Evolutionary conservation across 331 rosid genomes (phyloP).

Genomic region (Dryas integrifolia): DNA sequence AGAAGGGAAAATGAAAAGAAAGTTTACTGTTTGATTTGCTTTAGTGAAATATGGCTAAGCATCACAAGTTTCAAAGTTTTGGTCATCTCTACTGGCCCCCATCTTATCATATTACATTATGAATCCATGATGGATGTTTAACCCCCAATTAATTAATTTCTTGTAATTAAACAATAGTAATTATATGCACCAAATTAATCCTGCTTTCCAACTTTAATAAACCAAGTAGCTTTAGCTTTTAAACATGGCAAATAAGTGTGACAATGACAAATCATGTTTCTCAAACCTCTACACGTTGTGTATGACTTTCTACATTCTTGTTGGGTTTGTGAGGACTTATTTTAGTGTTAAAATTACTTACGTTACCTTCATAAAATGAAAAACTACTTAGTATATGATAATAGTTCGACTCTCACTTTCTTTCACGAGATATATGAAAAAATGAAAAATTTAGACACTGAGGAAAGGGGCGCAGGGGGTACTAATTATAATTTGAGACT

Average conservation of each 20-base stretch:
- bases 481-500: slow-evolving; percentile 1
- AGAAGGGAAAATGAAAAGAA: background rate
- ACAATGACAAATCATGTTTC: slow-evolving; percentile 3
- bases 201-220: background rate
- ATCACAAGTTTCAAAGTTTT: background rate
- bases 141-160: background rate
- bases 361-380: too few species aligned
- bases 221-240: background rate
- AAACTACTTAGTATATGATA: too few species aligned
- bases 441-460: too few species aligned
- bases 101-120: background rate
- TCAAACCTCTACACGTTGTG: background rate
- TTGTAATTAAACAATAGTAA: background rate
- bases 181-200: background rate
- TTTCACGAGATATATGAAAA: too few species aligned
- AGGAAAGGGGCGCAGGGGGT: too few species aligned
- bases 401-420: too few species aligned
- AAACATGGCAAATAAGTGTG: background rate
- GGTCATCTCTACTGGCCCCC: background rate
- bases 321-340: background rate
- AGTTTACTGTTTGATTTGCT: background rate
- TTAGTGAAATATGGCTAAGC: background rate
- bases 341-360: too few species aligned
- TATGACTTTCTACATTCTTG: background rate
- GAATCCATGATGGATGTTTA: background rate